Conservation (phyloP, 805 yeast genomes). For the Henningerozyma blattae region DNA sequence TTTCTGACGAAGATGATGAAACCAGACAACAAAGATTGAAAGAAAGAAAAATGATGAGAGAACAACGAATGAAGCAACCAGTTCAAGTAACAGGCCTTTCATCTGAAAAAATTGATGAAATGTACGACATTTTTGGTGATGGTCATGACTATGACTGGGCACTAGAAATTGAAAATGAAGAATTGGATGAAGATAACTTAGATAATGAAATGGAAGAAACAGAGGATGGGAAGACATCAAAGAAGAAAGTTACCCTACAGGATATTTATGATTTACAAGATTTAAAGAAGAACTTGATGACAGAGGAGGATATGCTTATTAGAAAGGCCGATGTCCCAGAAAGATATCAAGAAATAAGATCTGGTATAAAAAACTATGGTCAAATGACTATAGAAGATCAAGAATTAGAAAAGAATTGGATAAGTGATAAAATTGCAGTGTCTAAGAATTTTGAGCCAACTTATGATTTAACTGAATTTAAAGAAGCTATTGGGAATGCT, state of each 20-base stretch:
- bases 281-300: slow-evolving; percentile 77
- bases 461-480: slow-evolving; percentile 41
- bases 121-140: slow-evolving; percentile 92
- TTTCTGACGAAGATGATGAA: slow-evolving; percentile 66
- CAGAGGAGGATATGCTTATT: slow-evolving; percentile 82
- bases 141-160: slow-evolving; percentile 99
- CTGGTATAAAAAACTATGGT: slow-evolving; percentile 52
- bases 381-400: slow-evolving; percentile 55
- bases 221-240: slow-evolving; percentile 20
- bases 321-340: slow-evolving; percentile 87
- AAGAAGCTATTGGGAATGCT: slow-evolving; percentile 56
- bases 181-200: slow-evolving; percentile 15
- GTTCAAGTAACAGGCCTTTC: slow-evolving; percentile 54
- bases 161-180: slow-evolving; percentile 53
- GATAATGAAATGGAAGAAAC: slow-evolving; percentile 8
- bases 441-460: slow-evolving; percentile 37
- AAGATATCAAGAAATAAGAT: slow-evolving; percentile 70
- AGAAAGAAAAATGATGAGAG: slow-evolving; percentile 23
- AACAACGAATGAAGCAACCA: slow-evolving; percentile 39
- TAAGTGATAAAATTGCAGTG: slow-evolving; percentile 46
- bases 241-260: slow-evolving; percentile 41
- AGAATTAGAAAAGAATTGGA: slow-evolving; percentile 67
- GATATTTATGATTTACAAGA: slow-evolving; percentile 95
- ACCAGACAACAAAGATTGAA: slow-evolving; percentile 31
- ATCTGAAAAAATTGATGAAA: slow-evolving; percentile 83